Conservation (phyloP, 2,329 filamentous ascomycete species). For the Alternaria triticimaculans region DNA sequence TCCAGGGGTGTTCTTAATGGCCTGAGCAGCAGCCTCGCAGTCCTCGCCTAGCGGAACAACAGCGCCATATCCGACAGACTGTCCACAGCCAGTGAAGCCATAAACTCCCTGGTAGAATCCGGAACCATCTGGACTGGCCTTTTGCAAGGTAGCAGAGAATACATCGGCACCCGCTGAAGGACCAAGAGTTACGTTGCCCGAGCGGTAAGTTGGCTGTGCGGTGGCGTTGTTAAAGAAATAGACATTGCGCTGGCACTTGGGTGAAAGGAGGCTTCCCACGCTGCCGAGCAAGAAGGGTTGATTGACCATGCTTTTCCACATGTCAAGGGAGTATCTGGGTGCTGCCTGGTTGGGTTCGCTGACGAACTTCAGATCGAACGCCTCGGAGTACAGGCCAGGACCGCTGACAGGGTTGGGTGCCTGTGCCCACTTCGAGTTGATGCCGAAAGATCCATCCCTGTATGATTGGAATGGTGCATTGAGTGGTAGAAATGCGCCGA, state of each 20-base stretch:
- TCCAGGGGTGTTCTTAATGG: constrained; percentile 6
- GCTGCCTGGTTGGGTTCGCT: not conserved
- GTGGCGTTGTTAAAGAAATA: constrained; percentile 16
- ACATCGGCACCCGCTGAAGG: constrained; percentile 7
- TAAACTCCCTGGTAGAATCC: constrained; percentile 6
- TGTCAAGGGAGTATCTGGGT: constrained; percentile 4
- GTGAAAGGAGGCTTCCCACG: not conserved
- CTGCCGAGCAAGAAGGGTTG: constrained; percentile 10
- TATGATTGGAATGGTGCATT: constrained; percentile 4
- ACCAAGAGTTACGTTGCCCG: constrained; percentile 15
- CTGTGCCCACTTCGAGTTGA: constrained; percentile 14
- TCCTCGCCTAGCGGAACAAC: constrained; percentile 14
- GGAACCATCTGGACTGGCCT: constrained; percentile 5
- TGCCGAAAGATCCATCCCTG: constrained; percentile 3
- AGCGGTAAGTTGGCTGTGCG: constrained; percentile 7
- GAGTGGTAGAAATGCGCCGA: constrained; percentile 12
- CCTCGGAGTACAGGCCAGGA: constrained; percentile 13
- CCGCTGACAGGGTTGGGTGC: constrained; percentile 9
- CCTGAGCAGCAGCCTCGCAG: constrained; percentile 13
- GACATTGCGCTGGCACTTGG: constrained; percentile 15
- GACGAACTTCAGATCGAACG: constrained; percentile 14
- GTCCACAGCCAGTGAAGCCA: constrained; percentile 18
- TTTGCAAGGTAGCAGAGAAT: constrained; percentile 3
- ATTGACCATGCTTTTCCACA: constrained; percentile 13
- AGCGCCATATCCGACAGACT: constrained; percentile 15